Percentiles rank a stretch among this genome's conserved stretches.
Conservation (phyloP, 2,329 filamentous ascomycete genomes). For the Pseudogymnoascus sp. region DNA sequence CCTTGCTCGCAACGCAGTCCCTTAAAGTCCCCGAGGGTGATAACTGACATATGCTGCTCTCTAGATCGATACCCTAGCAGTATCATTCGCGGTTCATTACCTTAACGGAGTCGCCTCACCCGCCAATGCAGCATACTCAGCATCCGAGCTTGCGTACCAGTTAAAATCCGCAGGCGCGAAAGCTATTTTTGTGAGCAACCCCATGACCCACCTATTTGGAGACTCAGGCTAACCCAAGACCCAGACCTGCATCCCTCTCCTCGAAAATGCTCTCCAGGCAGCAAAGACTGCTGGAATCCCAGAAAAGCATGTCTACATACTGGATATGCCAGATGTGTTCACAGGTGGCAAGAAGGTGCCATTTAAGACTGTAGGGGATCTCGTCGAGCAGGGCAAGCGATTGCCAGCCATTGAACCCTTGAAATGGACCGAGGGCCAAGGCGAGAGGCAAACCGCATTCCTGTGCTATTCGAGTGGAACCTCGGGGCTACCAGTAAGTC, state of each 20-base stretch:
- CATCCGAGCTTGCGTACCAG: slow-evolving; percentile 62
- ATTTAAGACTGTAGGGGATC: slow-evolving; percentile 56
- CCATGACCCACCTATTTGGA: background rate
- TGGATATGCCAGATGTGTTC: slow-evolving; percentile 48
- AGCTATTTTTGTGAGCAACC: slow-evolving; percentile 45
- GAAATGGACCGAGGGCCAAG: slow-evolving; percentile 53
- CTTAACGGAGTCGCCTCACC: slow-evolving; percentile 63
- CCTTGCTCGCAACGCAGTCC: background rate
- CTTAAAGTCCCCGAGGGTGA: background rate
- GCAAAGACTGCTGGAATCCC: slow-evolving; percentile 55
- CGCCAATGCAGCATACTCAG: slow-evolving; percentile 67
- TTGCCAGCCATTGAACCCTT: slow-evolving; percentile 44
- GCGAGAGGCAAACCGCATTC: slow-evolving; percentile 59
- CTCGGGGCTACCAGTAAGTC: slow-evolving; percentile 63
- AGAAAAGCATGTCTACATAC: slow-evolving; percentile 55
- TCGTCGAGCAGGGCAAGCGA: slow-evolving; percentile 50
- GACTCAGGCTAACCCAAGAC: background rate
- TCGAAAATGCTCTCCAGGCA: slow-evolving; percentile 57
- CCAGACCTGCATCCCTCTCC: slow-evolving; percentile 54
- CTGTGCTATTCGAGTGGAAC: slow-evolving; percentile 75
- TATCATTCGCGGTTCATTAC: slow-evolving; percentile 67
- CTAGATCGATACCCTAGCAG: slow-evolving; percentile 62
- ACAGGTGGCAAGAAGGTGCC: slow-evolving; percentile 32
- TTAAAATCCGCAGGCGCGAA: slow-evolving; percentile 60
- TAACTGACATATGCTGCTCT: background rate